Percentiles rank a stretch among this genome's conserved stretches.
Evolutionary conservation across 306 rosid genomes (phyloP).

Genomic region (Urtica urens): DNA sequence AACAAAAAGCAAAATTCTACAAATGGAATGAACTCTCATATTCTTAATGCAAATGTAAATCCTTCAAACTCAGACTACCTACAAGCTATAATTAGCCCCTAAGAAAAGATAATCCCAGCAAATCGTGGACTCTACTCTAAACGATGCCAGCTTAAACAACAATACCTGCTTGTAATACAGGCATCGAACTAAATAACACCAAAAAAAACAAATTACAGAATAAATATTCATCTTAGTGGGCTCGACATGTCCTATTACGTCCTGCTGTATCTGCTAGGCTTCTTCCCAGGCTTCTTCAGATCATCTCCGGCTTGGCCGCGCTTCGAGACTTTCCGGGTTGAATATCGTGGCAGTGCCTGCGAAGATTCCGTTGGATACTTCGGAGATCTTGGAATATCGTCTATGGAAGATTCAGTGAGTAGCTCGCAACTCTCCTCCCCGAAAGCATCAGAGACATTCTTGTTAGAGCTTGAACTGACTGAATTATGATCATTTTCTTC

Average conservation of each 20-base stretch:
- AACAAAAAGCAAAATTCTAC: no score
- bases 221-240: neutral
- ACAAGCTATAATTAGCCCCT: no score
- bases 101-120: no score
- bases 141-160: neutral
- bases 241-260: conserved; percentile 19
- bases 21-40: no score
- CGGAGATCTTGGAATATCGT: no score
- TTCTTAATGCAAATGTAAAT: no score
- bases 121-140: neutral
- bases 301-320: conserved; percentile 12
- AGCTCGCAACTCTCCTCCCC: conserved; percentile 32
- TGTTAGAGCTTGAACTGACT: conserved; percentile 24
- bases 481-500: conserved; percentile 21
- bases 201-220: neutral
- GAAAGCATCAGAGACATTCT: conserved; percentile 15
- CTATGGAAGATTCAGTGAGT: conserved; percentile 30
- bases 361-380: conserved; percentile 44
- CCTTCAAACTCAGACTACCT: no score
- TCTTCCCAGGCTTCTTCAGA: conserved; percentile 32
- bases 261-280: conserved; percentile 38
- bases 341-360: conserved; percentile 37
- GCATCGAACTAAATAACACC: neutral
- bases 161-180: neutral
- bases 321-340: conserved; percentile 26